Evolutionary conservation across 805 yeast species (phyloP), one percentile per base, ranked within the genome.

Genomic region (Phaffomyces antillensis): DNA sequence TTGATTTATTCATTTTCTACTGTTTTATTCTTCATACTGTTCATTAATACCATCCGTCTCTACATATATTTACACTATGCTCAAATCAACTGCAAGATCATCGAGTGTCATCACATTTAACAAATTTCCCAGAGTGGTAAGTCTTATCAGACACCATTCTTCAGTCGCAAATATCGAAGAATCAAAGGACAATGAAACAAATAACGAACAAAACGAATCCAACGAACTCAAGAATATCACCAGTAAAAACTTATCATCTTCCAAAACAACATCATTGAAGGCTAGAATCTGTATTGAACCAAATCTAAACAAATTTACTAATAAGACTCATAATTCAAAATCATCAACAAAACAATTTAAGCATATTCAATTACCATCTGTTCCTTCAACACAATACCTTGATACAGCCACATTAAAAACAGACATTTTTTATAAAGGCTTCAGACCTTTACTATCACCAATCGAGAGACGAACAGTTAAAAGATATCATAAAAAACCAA

Each of bases 391-490:
- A 9, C 55, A 53, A n/a, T 54, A 56, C 31, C 47, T 56, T 5
- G 59, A 56, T 37, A 37, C 40, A 11, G 39, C 46, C 35, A 28
- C 45, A 8, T 37, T 56, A n/a, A 55, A 49, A 39, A 40, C 39
- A 5, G 61, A 57, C 24, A 48, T 56, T 13, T 52, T 55, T 32
- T 54, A 45, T 31, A 48, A 52, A 20, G 60, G 60, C 12, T 56
- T 40, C 40, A 55, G 59, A 52, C 62, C 62, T 5, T 38, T 58
- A 8, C 40, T 56, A 25, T 43, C 58, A 3, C 62, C 62, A 16
- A 42, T 58, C 6, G 48, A 46, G 39, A 49, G 54, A 23, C 60
- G 59, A 8, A 42, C 46, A 3, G 40, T 52, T 4, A 58, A 43
- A 26, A 37, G 37, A 2, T 45, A 38, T 39, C 24, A 36, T 28